Evolutionary conservation across 2,329 filamentous ascomycete genomes (phyloP).

Genomic region (Sclerotinia sclerotiorum): DNA sequence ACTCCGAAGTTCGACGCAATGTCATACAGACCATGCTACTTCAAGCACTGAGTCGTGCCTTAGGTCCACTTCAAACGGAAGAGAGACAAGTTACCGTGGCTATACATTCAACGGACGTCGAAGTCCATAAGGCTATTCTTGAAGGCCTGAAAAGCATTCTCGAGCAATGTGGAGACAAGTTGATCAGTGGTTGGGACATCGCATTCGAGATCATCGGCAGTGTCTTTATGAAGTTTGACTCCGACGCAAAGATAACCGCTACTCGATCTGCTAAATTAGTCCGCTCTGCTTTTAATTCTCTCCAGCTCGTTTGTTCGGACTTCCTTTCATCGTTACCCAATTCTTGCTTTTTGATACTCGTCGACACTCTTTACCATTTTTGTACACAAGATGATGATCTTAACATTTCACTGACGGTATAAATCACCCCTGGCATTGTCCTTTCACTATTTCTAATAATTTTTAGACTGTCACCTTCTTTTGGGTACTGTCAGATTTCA

Average conservation of each 20-base stretch:
- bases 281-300: slow-evolving; percentile 80
- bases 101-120: slow-evolving; percentile 64
- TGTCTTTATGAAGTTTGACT: slow-evolving; percentile 59
- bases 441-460: slow-evolving; percentile 25
- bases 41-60: slow-evolving; percentile 61
- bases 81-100: slow-evolving; percentile 56
- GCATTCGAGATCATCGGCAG: slow-evolving; percentile 83
- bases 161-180: slow-evolving; percentile 82
- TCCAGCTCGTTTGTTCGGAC: slow-evolving; percentile 92
- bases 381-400: slow-evolving; percentile 87
- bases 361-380: slow-evolving; percentile 87
- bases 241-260: slow-evolving; percentile 35
- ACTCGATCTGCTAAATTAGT: slow-evolving; percentile 73
- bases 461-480: slow-evolving; percentile 84
- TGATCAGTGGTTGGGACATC: slow-evolving; percentile 80
- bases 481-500: slow-evolving; percentile 90
- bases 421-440: slow-evolving; percentile 40
- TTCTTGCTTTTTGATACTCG: slow-evolving; percentile 71
- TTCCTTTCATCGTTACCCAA: slow-evolving; percentile 75
- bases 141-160: slow-evolving; percentile 80
- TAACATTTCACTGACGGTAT: slow-evolving; percentile 88
- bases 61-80: slow-evolving; percentile 56
- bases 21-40: slow-evolving; percentile 72
- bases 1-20: slow-evolving; percentile 53
- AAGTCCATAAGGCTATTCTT: slow-evolving; percentile 77